These are phyloP conservation scores for Maudiozyma barnettii DNA, from an alignment of 805 yeast species.

Conservation along the genomic window DNA sequence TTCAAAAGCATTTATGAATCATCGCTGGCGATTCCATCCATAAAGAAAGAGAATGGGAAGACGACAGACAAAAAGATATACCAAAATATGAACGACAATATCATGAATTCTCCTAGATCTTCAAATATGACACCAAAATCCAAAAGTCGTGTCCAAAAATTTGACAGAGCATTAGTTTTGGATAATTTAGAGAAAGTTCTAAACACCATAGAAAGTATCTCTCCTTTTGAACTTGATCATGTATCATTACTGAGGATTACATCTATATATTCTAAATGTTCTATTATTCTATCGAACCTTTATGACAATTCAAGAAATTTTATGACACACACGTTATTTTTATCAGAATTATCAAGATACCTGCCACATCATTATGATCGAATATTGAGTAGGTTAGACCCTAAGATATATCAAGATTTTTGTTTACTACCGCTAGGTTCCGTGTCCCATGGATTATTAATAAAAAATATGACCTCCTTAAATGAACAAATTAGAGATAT, in stretches of 20 bases:
- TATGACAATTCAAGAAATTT: not conserved
- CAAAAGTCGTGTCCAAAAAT: conserved; percentile 16
- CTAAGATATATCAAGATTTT: conserved; percentile 9
- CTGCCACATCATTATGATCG: conserved; percentile 20
- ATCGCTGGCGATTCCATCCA: conserved; percentile 36
- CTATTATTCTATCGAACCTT: conserved; percentile 16
- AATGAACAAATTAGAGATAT: too few species aligned
- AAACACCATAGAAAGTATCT: conserved; percentile 9
- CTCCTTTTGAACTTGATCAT: conserved; percentile 10
- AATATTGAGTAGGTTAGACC: conserved; percentile 10
- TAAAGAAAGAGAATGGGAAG: not conserved
- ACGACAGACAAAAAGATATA: not conserved
- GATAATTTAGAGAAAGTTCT: conserved; percentile 12
- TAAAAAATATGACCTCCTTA: too few species aligned
- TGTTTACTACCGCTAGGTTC: not conserved
- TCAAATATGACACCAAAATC: conserved; percentile 27
- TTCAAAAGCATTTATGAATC: conserved; percentile 42
- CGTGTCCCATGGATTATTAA: too few species aligned
- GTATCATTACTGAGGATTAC: conserved; percentile 13
- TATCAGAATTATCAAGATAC: conserved; percentile 16
- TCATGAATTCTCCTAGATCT: conserved; percentile 20
- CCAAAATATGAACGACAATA: not conserved
- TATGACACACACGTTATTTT: conserved; percentile 7
- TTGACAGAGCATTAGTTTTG: conserved; percentile 20
- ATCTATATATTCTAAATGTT: conserved; percentile 15